A percentile compares a stretch with the other conserved stretches of the same genome.
These are phyloP conservation scores for Austropuccinia psidii DNA, from an alignment of 1,284 basidiomycete species.

Conservation along the genomic window DNA sequence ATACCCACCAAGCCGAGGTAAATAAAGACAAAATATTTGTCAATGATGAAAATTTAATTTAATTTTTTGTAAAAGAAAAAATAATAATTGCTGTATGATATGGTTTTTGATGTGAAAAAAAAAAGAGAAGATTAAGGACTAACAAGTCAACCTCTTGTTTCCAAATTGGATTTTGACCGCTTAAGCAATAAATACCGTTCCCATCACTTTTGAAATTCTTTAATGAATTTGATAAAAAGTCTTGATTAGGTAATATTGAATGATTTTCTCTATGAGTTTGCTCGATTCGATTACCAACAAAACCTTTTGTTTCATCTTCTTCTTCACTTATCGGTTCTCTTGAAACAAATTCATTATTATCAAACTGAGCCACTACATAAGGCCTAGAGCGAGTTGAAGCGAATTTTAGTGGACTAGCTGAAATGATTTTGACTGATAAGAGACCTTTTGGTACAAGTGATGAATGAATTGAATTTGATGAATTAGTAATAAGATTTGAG, in stretches of 20 bases:
- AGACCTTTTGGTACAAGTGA: conserved; percentile 56
- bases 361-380: conserved; percentile 95
- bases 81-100: not conserved
- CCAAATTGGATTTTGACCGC: conserved; percentile 85
- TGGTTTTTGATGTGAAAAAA: not conserved
- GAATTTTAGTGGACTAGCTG: conserved; percentile 65
- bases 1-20: no score
- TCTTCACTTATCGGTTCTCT: conserved; percentile 74
- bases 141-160: conserved; percentile 90
- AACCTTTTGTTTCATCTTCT: conserved; percentile 51
- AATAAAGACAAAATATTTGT: not conserved
- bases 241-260: no score
- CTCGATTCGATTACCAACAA: not conserved
- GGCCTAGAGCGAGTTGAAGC: conserved; percentile 56
- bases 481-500: not conserved
- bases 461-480: not conserved
- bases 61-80: not conserved
- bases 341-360: conserved; percentile 97
- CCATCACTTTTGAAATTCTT: not conserved
- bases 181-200: conserved; percentile 26
- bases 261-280: no score
- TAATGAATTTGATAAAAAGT: no score
- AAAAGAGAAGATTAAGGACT: not conserved
- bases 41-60: no score
- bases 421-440: conserved; percentile 91